Base-by-base conservation (phyloP, 768 basidiomycete genomes). In the Boletus speciosus region DNA sequence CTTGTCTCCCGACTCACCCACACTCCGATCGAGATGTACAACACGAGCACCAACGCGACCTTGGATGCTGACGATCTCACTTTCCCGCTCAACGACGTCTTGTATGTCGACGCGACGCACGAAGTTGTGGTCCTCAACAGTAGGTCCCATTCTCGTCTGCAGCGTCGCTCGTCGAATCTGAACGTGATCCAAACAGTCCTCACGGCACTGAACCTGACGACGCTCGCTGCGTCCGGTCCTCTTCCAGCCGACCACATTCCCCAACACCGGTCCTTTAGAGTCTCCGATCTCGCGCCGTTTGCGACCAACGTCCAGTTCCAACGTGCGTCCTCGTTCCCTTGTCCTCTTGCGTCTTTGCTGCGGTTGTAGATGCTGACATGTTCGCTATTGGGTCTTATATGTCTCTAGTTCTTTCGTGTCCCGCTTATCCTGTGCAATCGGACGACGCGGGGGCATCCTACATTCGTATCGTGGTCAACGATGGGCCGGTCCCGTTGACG, bases 121-220 rank as follows among this genome's bases (percentile, higher is more conserved):
- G 93, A 96, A 62, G 90, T 92, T n/a, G 88, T 94, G 37, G 83
- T 94, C 0, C 72, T 93, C n/a, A 88, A 93, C 62, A 81, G 89
- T 89, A 56, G 19, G 81, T 71, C 35, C 2, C 51, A 11, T 46
- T 7, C 25, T 49, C 2, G 4, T 48, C 12, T 19, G 15, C 9
- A 10, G 2, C 23, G 9, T 38, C 11, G 10, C 5, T 4, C 6
- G 21, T 8, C 51, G 5, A 50, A 50, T 36, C 51, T 61, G 36
- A 56, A 32, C 34, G 5, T 7, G 38, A 39, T 11, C 25, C 9
- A 8, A 8, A 31, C 52, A 88, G 89, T 92, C 35, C 77, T 96
- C 34, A 90, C 92, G 6, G 92, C 92, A 10, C 78, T 97, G 40
- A 94, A 94, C 66, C 68, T 97, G 59, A 82, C 88, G 5, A 85